These are phyloP conservation scores for Diaporthe sp. DNA, from an alignment of 2,329 filamentous ascomycete genomes.

Conservation along the genomic window DNA sequence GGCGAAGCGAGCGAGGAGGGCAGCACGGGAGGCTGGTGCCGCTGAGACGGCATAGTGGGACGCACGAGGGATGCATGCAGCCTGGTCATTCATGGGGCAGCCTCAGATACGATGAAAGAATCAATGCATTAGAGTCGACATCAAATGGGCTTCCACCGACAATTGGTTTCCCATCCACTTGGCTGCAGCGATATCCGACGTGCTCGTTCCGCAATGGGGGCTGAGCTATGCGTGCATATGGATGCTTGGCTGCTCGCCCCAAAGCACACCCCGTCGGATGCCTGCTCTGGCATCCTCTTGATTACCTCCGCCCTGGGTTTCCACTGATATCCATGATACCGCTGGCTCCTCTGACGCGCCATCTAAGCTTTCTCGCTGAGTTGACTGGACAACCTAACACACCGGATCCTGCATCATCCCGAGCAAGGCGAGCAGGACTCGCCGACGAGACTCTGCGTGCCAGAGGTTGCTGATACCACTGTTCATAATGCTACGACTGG, in stretches of 20 bases:
- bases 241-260: neutral
- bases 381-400: neutral
- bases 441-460: neutral
- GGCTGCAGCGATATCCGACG: slow-evolving; percentile 20
- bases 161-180: neutral
- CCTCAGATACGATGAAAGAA: slow-evolving; percentile 3
- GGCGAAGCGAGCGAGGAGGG: slow-evolving; percentile 89
- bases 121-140: slow-evolving; percentile 18
- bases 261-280: neutral
- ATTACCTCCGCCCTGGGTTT: neutral
- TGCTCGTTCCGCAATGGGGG: no score
- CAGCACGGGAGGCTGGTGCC: slow-evolving; percentile 71
- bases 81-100: slow-evolving; percentile 1
- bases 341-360: neutral
- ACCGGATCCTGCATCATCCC: neutral
- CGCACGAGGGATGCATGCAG: neutral
- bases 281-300: neutral
- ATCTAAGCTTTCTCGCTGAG: neutral
- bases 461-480: neutral
- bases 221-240: neutral
- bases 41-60: slow-evolving; percentile 46
- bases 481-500: neutral
- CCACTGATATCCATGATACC: neutral
- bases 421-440: neutral
- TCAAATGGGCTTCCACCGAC: slow-evolving; percentile 33